Percentiles rank a stretch among this genome's conserved stretches.
Evolutionary conservation across 2,329 filamentous ascomycete species (phyloP).

Genomic region (Uncinocarpus reesii): DNA sequence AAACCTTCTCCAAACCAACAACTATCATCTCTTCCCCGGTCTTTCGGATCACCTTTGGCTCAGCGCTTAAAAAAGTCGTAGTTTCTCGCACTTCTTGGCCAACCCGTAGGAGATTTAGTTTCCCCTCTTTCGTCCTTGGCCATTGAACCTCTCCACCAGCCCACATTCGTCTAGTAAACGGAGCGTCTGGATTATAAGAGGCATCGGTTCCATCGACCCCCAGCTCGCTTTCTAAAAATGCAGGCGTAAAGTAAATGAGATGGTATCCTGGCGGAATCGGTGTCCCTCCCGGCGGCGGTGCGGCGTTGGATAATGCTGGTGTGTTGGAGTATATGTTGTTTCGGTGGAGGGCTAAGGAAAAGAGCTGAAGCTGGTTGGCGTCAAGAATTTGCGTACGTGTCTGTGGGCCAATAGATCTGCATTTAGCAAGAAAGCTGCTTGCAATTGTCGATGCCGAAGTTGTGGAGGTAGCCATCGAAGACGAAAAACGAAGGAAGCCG

Average conservation of each 20-base stretch:
- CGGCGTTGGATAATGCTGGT: slow-evolving; percentile 28
- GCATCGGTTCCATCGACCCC: slow-evolving; percentile 52
- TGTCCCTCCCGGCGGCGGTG: slow-evolving; percentile 36
- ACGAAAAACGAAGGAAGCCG: background rate
- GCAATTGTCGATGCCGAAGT: slow-evolving; percentile 28
- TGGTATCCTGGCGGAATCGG: slow-evolving; percentile 52
- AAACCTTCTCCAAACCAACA: slow-evolving; percentile 53
- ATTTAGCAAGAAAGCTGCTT: slow-evolving; percentile 34
- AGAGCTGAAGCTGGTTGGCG: slow-evolving; percentile 53
- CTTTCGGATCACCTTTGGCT: slow-evolving; percentile 45
- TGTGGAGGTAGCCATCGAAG: background rate
- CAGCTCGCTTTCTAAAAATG: slow-evolving; percentile 44
- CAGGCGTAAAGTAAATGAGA: slow-evolving; percentile 54
- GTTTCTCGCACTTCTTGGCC: slow-evolving; percentile 49
- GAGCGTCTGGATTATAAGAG: slow-evolving; percentile 49
- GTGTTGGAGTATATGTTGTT: slow-evolving; percentile 34
- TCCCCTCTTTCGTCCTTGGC: slow-evolving; percentile 27
- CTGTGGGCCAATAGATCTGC: slow-evolving; percentile 35
- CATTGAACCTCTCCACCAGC: slow-evolving; percentile 52
- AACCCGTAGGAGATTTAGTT: slow-evolving; percentile 39
- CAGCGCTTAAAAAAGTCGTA: slow-evolving; percentile 46
- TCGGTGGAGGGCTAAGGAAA: slow-evolving; percentile 49
- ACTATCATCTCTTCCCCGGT: slow-evolving; percentile 53
- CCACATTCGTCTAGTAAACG: slow-evolving; percentile 59
- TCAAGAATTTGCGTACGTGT: slow-evolving; percentile 47